These are phyloP conservation scores for Phytophthora aleatoria DNA, from an alignment of 352 stramenopile species.

Conservation along the genomic window DNA sequence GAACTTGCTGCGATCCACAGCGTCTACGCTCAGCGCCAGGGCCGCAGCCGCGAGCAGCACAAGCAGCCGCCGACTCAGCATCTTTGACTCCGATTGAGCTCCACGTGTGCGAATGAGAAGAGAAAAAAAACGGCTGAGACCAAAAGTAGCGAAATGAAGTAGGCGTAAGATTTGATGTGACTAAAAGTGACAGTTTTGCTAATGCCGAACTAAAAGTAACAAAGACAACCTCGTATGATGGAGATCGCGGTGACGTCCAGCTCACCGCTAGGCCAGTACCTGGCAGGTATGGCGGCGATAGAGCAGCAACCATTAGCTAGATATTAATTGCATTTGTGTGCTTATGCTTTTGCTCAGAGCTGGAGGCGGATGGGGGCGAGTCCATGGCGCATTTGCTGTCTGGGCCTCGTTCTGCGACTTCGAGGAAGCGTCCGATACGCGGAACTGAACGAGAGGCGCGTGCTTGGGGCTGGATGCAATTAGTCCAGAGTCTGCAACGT, in stretches of 20 bases:
- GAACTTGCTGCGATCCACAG: constrained; percentile 98
- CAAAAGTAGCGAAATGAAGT: neutral
- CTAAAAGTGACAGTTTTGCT: neutral
- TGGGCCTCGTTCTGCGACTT: neutral
- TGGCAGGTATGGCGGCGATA: constrained; percentile 41
- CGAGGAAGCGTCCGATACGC: constrained; percentile 15
- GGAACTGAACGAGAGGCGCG: neutral
- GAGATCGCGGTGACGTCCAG: constrained; percentile 44
- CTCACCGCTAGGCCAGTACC: constrained; percentile 65
- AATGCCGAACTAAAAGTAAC: neutral
- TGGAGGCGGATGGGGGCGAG: constrained; percentile 10
- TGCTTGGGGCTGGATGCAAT: neutral
- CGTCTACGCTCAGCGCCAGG: constrained; percentile 24
- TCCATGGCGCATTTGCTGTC: constrained; percentile 24
- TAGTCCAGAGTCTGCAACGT: constrained; percentile 1
- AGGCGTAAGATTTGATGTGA: neutral
- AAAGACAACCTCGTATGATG: constrained; percentile 23
- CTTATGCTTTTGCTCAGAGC: constrained; percentile 14
- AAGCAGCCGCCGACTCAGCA: constrained; percentile 20
- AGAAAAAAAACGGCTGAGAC: neutral
- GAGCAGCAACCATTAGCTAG: neutral
- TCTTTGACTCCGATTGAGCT: constrained; percentile 6
- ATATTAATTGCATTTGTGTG: neutral
- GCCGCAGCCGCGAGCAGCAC: constrained; percentile 19
- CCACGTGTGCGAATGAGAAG: constrained; percentile 18